Evolutionary conservation across 805 yeast genomes (phyloP), one percentile per base, ranked within the genome.

Genomic region (Spathaspora girioi): DNA sequence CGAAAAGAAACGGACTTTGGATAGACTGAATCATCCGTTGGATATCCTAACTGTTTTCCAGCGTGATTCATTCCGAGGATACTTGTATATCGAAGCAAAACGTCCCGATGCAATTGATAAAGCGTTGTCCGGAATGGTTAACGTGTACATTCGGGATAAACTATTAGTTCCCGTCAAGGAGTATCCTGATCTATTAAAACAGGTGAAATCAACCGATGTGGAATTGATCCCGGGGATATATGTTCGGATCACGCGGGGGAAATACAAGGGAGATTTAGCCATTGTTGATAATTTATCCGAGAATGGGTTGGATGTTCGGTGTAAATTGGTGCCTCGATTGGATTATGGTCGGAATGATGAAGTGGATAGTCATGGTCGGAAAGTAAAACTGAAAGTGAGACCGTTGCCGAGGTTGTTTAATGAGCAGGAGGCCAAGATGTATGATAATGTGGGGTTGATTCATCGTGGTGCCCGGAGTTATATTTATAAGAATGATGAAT

Each of bases 121-220:
- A 52, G 97, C 97, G 15, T 79, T 93, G 53, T 82, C 83, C 45
- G 98, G 98, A 70, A 80, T 94, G 66, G 93, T 94, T 32, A 92
- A 91, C 68, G 85, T 93, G 35, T 94, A 86, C 60, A 64, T 74
- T 43, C 73, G 80, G 50, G 86, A 87, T 62, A 88, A 89, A 69
- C 78, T 92, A 47, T 76, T 93, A 54, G 97, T 94, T 46, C 99
- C 99, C 5, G 94, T 94, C 52, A 89, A 89, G 66, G 99, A 94
- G 70, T 88, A 91, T 67, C 97, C 97, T 1, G 96, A 92, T 67
- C 77, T 94, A 62, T 77, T 94, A 65, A 87, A 96, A 63, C 97
- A 96, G 51, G 89, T 84, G 50, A 90, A 87, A 68, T 83, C 96
- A 0, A 81, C 89, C 49, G 98, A 92, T 61, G 87, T 90, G 23